Conservation (phyloP, 257 asterid genomes). For the Ophiorrhiza pumila region DNA sequence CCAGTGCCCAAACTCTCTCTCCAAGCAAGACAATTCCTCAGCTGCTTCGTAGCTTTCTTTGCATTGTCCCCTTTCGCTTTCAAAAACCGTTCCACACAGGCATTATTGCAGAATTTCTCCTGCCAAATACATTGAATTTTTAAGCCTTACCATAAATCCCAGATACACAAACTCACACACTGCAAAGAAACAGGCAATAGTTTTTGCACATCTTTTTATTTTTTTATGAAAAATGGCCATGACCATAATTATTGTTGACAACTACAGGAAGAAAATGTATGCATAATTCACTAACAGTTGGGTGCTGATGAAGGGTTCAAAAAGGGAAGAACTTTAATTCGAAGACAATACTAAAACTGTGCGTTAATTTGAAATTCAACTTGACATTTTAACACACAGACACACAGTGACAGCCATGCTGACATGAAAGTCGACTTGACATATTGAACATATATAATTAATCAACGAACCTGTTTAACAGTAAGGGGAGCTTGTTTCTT, state of each 20-base stretch:
- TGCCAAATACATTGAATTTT: constrained; percentile 22
- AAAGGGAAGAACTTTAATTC: too few species aligned
- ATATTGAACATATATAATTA: too few species aligned
- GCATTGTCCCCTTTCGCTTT: constrained; percentile 73
- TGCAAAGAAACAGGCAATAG: not conserved
- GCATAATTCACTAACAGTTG: too few species aligned
- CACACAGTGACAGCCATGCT: not conserved
- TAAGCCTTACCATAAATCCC: not conserved
- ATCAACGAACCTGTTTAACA: constrained; percentile 64
- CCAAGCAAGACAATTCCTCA: constrained; percentile 76
- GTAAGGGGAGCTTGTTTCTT: constrained; percentile 77
- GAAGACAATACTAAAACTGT: too few species aligned
- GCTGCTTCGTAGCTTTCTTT: constrained; percentile 84
- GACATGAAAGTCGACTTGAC: not conserved
- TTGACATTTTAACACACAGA: not conserved
- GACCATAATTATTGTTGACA: too few species aligned
- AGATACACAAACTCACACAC: not conserved
- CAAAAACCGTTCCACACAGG: constrained; percentile 79
- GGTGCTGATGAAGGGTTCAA: too few species aligned
- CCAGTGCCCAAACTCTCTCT: constrained; percentile 83
- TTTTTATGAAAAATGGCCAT: too few species aligned
- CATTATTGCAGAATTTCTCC: constrained; percentile 80
- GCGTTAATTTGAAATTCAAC: too few species aligned
- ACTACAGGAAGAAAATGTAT: too few species aligned
- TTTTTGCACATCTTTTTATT: too few species aligned